Evolutionary conservation across 1,139 yeast genomes (phyloP).

Genomic region (Geotrichum australiense): DNA sequence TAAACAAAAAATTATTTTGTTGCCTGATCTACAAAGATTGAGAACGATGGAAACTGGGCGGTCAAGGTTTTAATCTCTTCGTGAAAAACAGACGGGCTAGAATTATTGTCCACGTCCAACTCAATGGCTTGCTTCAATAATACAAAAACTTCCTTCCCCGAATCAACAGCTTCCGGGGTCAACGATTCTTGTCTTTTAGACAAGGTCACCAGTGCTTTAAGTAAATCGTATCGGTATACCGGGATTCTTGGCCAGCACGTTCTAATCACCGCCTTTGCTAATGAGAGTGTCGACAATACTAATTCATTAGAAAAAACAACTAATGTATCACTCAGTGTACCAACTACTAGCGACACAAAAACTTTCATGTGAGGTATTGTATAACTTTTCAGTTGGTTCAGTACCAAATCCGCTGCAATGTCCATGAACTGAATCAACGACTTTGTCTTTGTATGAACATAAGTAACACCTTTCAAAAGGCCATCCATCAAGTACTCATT

Average conservation of each 20-base stretch:
- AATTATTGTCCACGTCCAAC: conserved; percentile 1
- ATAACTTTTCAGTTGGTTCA: conserved; percentile 18
- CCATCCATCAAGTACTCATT: conserved; percentile 14
- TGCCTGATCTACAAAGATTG: conserved; percentile 4
- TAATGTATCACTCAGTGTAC: conserved; percentile 33
- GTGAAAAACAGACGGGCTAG: conserved; percentile 4
- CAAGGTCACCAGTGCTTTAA: conserved; percentile 32
- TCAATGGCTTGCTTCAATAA: conserved; percentile 6
- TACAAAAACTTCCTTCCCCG: neutral
- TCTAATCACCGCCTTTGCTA: conserved; percentile 24
- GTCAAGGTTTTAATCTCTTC: conserved; percentile 3
- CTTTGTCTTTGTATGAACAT: conserved; percentile 5
- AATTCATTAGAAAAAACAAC: conserved; percentile 25
- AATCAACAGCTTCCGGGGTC: neutral
- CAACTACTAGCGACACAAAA: conserved; percentile 24
- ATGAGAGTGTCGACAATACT: conserved; percentile 21
- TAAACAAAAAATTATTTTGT: conserved; percentile 1
- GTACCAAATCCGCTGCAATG: conserved; percentile 9
- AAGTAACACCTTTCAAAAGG: conserved; percentile 24
- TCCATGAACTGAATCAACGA: conserved; percentile 9
- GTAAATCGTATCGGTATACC: conserved; percentile 32
- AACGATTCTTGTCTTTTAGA: conserved; percentile 16
- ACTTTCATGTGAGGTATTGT: conserved; percentile 27
- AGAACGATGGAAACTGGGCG: conserved; percentile 6
- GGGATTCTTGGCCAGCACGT: conserved; percentile 34